These are phyloP conservation scores for Coffea humblotiana DNA, from an alignment of 305 asterid genomes.

Conservation along the genomic window DNA sequence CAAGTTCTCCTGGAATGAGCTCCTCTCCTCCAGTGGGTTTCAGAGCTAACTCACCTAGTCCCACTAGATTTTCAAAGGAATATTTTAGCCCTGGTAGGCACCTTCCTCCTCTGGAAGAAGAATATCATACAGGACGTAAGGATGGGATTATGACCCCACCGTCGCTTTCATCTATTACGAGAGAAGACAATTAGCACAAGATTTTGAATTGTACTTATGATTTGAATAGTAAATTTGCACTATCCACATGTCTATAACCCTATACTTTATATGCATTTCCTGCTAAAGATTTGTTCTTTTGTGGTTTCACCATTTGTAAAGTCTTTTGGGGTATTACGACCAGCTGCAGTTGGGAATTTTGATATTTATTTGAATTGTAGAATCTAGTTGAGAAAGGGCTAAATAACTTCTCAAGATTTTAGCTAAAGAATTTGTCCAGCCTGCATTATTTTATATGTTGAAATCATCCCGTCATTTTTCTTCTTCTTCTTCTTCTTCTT, in stretches of 20 bases:
- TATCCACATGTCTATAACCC: neutral
- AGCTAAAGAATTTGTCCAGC: no score
- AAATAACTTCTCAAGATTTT: neutral
- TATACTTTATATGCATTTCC: neutral
- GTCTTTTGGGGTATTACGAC: neutral
- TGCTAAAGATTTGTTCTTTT: neutral
- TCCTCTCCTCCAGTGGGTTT: slow-evolving; percentile 28
- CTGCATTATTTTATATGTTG: neutral
- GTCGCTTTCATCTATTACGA: slow-evolving; percentile 36
- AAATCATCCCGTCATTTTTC: neutral
- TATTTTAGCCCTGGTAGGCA: slow-evolving; percentile 39
- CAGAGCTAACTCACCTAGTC: slow-evolving; percentile 37
- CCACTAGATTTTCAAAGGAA: slow-evolving; percentile 33
- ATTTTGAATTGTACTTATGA: neutral
- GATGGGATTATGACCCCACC: slow-evolving; percentile 55
- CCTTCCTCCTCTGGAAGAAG: slow-evolving; percentile 40
- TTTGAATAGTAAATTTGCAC: neutral
- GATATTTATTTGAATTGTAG: neutral
- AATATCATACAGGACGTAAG: slow-evolving; percentile 23
- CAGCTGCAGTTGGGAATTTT: neutral
- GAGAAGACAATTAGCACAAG: slow-evolving; percentile 39
- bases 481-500: neutral
- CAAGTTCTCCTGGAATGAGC: slow-evolving; percentile 35
- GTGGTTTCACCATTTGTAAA: neutral
- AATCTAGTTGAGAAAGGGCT: neutral